phyloP scores from a whole-genome alignment of 495 filamentous ascomycete species.

The Tricharina praecox region DNA sequence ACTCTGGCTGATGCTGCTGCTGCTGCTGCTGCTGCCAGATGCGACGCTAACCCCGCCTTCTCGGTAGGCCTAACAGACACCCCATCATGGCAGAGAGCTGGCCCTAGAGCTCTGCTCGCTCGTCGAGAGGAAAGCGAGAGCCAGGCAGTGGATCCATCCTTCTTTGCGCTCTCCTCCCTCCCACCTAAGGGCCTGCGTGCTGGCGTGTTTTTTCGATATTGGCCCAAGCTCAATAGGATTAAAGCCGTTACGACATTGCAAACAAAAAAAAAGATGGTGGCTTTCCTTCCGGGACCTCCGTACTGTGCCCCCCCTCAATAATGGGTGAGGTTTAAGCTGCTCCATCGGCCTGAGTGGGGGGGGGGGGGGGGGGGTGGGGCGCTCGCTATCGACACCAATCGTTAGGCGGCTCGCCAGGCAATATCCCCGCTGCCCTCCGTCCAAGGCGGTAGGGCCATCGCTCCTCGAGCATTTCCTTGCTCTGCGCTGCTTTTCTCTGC shows the following conservation, averaged over 20 bases:
- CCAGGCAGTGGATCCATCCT: no score
- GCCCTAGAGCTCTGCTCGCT: neutral
- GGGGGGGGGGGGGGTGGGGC: no score
- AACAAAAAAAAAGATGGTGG: neutral
- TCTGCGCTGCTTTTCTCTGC: no score
- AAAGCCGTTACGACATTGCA: conserved; percentile 5
- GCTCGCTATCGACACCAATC: neutral
- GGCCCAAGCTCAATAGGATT: conserved; percentile 4
- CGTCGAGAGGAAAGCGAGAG: no score
- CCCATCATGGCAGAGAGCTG: neutral
- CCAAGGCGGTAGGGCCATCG: no score
- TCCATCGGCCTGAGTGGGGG: neutral
- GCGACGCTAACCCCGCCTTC: conserved; percentile 7
- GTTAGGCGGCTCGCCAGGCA: neutral
- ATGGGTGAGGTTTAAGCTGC: neutral
- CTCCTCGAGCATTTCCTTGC: no score
- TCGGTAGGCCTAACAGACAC: conserved; percentile 1
- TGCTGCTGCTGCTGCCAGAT: neutral
- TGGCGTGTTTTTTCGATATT: conserved; percentile 8
- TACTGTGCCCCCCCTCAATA: neutral
- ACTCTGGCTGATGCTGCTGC: neutral
- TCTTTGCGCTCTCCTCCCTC: no score
- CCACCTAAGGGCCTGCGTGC: neutral
- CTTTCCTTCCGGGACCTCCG: neutral
- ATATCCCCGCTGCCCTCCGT: neutral